Base-by-base conservation (phyloP, 805 yeast genomes). In the Kodamaea nitidulidarum region DNA sequence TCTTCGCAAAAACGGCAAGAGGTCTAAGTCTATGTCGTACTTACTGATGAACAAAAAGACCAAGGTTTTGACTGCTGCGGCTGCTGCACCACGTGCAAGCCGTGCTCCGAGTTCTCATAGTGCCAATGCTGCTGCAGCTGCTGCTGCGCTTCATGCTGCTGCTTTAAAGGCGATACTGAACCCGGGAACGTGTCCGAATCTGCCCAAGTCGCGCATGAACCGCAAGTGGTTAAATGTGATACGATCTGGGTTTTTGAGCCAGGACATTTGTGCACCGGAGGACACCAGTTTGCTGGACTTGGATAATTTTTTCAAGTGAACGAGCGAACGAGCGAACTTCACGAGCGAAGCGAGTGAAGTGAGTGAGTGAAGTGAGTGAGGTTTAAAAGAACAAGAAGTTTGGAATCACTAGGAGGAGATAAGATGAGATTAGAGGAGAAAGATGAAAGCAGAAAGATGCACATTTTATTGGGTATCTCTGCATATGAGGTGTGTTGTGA, bases 61-160 rank as follows among this genome's bases (percentile, higher is more conserved):
- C 33, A 68, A 68, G 49, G 52, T 60, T 42, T 55, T 81, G 32
- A 83, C 91, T 10, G 87, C 87, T 14, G 91, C 91, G 15, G 88
- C 88, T 9, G 88, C 87, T 17, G 86, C 91, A 24, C 93, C 93
- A 41, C 70, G 91, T 52, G 75, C 83, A 8, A 81, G 88, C n/a
- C 76, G 78, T 46, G 67, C 75, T 24, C 73, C 80, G 4, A 61
- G 75, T 38, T 68, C 78, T 5, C 78, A 74, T 44, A 67, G 78
- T 27, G 80, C 84, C 8, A 71, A 71, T 42, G 82, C 85, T 5
- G 84, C 84, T 7, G 84, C 84, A 10, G 85, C 82, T 24, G 85
- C 88, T 29, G 87, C 85, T 16, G 67, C 82, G 38, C 83, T 82
- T 46, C 83, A 81, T 11, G 82, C 84, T 34, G 81, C 83, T 2